These are phyloP conservation scores for Cryptococcus sp. DNA, from an alignment of 1,284 basidiomycete species.

Conservation along the genomic window DNA sequence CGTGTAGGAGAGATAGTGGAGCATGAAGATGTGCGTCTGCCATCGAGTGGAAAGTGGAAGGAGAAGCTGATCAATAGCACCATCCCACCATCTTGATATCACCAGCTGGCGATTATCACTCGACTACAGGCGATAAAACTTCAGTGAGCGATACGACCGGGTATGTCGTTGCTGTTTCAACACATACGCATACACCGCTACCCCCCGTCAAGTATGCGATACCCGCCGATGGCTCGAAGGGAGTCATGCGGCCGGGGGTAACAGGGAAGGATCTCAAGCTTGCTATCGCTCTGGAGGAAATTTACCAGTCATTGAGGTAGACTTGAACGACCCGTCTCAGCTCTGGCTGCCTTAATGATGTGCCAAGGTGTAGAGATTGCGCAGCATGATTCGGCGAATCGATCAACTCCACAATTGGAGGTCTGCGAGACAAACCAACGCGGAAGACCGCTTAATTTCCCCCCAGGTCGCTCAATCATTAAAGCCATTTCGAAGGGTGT, in stretches of 20 bases:
- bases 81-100: constrained; percentile 32
- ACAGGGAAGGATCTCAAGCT: constrained; percentile 38
- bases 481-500: no score
- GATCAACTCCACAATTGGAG: no score
- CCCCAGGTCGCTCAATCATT: no score
- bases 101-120: constrained; percentile 21
- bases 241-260: constrained; percentile 32
- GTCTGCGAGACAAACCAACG: no score
- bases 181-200: constrained; percentile 42
- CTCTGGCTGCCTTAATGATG: no score
- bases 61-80: constrained; percentile 20
- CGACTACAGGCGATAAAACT: constrained; percentile 1
- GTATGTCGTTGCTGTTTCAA: constrained; percentile 33
- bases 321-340: no score
- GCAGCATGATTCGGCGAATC: no score
- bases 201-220: constrained; percentile 14
- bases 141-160: constrained; percentile 2
- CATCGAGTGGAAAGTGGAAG: not conserved
- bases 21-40: constrained; percentile 28
- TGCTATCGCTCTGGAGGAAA: constrained; percentile 29
- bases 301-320: no score
- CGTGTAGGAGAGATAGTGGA: constrained; percentile 16
- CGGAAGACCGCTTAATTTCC: no score
- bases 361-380: no score
- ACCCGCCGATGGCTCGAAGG: constrained; percentile 3